A percentile compares a stretch with the other conserved stretches of the same genome.
Evolutionary conservation across 345 rosid species (phyloP).

Genomic region (Pseudoturritis turrita): DNA sequence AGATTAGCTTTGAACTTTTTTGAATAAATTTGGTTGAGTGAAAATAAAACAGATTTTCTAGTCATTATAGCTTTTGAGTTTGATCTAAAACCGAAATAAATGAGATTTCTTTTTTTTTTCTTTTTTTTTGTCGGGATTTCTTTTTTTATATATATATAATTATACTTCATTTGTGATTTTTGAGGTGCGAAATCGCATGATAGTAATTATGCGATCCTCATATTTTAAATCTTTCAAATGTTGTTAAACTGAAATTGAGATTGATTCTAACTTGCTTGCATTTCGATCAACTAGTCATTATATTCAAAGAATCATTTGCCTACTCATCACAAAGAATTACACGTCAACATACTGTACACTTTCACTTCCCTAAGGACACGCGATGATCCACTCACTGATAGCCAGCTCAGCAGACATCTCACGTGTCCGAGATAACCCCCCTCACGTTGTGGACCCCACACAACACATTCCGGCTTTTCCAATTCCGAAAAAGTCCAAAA

Average conservation of each 20-base stretch:
- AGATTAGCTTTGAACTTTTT: not conserved
- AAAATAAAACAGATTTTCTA: not conserved
- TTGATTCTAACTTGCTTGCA: not conserved
- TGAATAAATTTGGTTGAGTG: not conserved
- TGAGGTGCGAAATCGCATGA: no score
- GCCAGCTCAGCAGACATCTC: slow-evolving; percentile 34
- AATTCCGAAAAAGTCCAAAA: not conserved
- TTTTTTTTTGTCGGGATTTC: no score
- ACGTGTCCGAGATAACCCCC: slow-evolving; percentile 13
- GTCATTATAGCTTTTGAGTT: not conserved
- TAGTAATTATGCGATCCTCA: no score
- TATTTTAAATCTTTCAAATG: no score
- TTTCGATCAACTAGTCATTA: not conserved
- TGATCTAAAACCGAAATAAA: no score
- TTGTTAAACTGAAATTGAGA: not conserved
- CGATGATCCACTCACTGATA: slow-evolving; percentile 6
- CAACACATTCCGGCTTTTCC: slow-evolving; percentile 1
- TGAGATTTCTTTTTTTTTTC: no score
- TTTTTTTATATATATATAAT: no score
- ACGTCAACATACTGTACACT: slow-evolving; percentile 31
- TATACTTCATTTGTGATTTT: no score
- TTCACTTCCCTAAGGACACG: slow-evolving; percentile 3
- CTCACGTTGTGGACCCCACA: slow-evolving; percentile 31
- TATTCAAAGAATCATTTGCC: slow-evolving; percentile 25
- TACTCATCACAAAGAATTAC: slow-evolving; percentile 29